A percentile compares a stretch with the other conserved stretches of the same genome.
These are phyloP conservation scores for Kitagawia praeruptora DNA, from an alignment of 129 eudicot genomes.

Conservation along the genomic window DNA sequence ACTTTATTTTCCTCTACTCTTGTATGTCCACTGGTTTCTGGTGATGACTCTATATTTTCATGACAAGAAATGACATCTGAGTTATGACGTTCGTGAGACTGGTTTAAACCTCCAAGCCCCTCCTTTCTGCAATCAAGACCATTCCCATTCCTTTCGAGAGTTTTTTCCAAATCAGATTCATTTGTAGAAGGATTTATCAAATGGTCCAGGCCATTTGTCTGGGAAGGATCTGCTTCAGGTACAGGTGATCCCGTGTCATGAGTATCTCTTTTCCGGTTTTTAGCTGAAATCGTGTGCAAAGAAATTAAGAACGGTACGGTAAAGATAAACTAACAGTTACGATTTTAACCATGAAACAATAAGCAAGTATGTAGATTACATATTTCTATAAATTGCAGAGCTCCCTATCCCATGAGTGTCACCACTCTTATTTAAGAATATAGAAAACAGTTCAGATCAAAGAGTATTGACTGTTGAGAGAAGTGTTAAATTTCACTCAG, in stretches of 20 bases:
- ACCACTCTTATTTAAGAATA: not conserved
- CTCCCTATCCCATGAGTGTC: not conserved
- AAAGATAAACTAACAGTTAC: not conserved
- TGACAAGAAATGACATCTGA: constrained; percentile 28
- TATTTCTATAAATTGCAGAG: not conserved
- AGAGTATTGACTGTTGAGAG: not conserved
- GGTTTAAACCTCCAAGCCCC: constrained; percentile 9
- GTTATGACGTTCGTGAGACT: constrained; percentile 27
- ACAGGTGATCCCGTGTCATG: constrained; percentile 11
- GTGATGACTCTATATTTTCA: constrained; percentile 32
- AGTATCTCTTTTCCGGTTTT: constrained; percentile 27
- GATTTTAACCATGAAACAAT: not conserved
- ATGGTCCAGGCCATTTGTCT: constrained; percentile 20
- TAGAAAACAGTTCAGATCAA: not conserved
- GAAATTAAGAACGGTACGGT: not conserved
- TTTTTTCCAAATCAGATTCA: constrained; percentile 13
- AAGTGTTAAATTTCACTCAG: not conserved
- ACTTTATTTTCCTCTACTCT: constrained; percentile 4
- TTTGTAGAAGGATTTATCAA: constrained; percentile 10
- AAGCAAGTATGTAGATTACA: not conserved
- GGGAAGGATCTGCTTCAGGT: constrained; percentile 13
- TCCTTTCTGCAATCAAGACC: constrained; percentile 8
- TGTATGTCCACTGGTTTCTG: not conserved
- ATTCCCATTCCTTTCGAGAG: not conserved
- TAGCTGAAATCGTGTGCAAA: constrained; percentile 37